A percentile compares a stretch with the other conserved stretches of the same genome.
phyloP scores from a whole-genome alignment of 345 rosid genomes.

The Boechera stricta region DNA sequence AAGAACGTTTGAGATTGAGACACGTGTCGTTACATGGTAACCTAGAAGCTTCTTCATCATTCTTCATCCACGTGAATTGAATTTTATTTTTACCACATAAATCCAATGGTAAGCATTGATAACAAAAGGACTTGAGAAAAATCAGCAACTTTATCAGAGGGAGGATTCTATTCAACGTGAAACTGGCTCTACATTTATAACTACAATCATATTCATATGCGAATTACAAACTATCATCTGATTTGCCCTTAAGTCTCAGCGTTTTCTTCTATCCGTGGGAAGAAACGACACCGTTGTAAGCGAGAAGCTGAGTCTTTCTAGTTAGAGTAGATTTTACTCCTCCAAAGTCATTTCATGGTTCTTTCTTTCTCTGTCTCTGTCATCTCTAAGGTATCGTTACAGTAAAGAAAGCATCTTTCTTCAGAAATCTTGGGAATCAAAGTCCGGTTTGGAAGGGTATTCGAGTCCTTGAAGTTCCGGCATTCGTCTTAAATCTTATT shows the following conservation, averaged over 20 bases:
- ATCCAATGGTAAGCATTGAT: slow-evolving; percentile 5
- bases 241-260: not conserved
- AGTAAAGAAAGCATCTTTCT: slow-evolving; percentile 32
- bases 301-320: slow-evolving; percentile 6
- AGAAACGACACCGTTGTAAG: not conserved
- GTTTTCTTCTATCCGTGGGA: slow-evolving; percentile 20
- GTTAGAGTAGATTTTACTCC: slow-evolving; percentile 10
- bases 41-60: slow-evolving; percentile 42
- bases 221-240: slow-evolving; percentile 7
- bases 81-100: slow-evolving; percentile 1
- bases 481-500: slow-evolving; percentile 82
- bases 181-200: slow-evolving; percentile 30
- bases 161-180: slow-evolving; percentile 16
- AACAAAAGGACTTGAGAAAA: slow-evolving; percentile 11
- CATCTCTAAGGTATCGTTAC: slow-evolving; percentile 43
- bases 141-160: not conserved
- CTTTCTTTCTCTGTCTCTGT: slow-evolving; percentile 6
- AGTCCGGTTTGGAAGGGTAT: slow-evolving; percentile 85
- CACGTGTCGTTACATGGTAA: slow-evolving; percentile 35
- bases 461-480: slow-evolving; percentile 93
- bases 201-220: slow-evolving; percentile 11
- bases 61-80: not conserved
- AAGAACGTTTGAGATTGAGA: slow-evolving; percentile 4
- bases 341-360: not conserved
- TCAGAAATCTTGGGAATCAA: slow-evolving; percentile 71